Base-by-base conservation (phyloP, 106 monocot genomes). In the Cymbidium sinense region DNA sequence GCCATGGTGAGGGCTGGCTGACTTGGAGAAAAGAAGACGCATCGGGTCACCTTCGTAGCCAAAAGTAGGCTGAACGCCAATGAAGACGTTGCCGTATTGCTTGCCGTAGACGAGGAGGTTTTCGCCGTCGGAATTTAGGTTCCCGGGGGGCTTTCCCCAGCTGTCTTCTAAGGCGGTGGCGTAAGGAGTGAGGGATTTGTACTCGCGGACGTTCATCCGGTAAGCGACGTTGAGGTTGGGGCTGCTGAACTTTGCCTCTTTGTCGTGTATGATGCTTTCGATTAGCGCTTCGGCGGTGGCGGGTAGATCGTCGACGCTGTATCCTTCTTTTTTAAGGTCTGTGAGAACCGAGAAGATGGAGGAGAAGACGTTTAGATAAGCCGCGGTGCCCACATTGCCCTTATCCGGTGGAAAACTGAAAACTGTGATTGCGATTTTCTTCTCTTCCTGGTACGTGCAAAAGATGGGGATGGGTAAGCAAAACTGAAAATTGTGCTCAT, bases 331-430 rank as follows among this genome's bases (percentile, higher is more conserved):
- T 34, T 82, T 79, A 77, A 91, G 91, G 43, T 83, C 84, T 30
- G 43, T 70, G 80, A 91, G 88, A 50, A 91, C 91, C 25, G 91
- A 86, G 86, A 81, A 91, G 80, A 91, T 91, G 70, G 91, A 91
- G 78, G 82, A 75, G 82, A 91, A 91, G 23, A 91, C 91, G 75
- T 91, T 91, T 75, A 91, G 91, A 76, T 91, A 91, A 7, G 91
- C 91, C 1, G 91, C 91, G 0, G 86, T 88, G 51, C 91, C 91
- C 12, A 91, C 91, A 31, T 91, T 91, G 84, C 91, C 91, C 65
- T 91, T 91, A 86, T 91, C 91, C 5, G 91, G 91, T 29, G 91
- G 91, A 80, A 91, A 91, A 80, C 91, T 88, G 84, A 91, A 91
- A 4, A 88, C 91, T 3, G 91, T 91, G 83, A 91, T 91, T 4